Base-by-base conservation (phyloP, 805 yeast species). In the Metschnikowia baotianmanensis region DNA sequence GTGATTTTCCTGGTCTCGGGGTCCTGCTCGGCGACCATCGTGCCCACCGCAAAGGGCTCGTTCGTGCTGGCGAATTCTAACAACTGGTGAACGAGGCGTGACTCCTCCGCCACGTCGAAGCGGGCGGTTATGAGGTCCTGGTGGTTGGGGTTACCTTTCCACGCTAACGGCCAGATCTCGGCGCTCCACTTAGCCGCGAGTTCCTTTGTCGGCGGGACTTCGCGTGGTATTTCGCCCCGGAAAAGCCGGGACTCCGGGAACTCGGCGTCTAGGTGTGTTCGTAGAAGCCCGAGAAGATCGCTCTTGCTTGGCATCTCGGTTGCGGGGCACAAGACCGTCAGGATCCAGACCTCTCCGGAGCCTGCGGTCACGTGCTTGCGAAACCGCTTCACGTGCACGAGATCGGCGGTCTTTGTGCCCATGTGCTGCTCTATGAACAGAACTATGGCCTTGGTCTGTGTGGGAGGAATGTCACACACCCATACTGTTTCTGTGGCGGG, bases 71-170 rank as follows among this genome's bases (percentile, higher is more conserved):
- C 13, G 28, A 25, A 25, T 13, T 45, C 38, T 8, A 51, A 19
- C 4, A 63, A 29, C 18, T 34, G 36, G 5, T 43, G 35, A 1
- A 65, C 46, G 43, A 59, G 62, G 3, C 51, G 36, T 25, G 54
- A 53, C 36, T 79, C 80, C 20, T 56, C 56, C 0, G 51, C 63
- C 36, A 78, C 67, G 45, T 85, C 76, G 38, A 81, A 65, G 2
- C 52, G 52, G 17, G 80, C 68, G 6, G 77, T 79, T 21, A 82
- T 79, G 28, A 87, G 61, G 23, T 75, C 76, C 53, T 85, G 93
- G 44, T 81, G 79, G 50, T 80, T 71, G 0, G 96, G 95, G 55
- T 90, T 88, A 0, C 98, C 98, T 51, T 89, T 82, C 98, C 98
- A 93, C 28, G 87, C 72, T 39, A 87, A 64, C 0, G 98, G 98